Base-by-base conservation (phyloP, 2,329 filamentous ascomycete genomes). In the Tetracladium maxilliforme region DNA sequence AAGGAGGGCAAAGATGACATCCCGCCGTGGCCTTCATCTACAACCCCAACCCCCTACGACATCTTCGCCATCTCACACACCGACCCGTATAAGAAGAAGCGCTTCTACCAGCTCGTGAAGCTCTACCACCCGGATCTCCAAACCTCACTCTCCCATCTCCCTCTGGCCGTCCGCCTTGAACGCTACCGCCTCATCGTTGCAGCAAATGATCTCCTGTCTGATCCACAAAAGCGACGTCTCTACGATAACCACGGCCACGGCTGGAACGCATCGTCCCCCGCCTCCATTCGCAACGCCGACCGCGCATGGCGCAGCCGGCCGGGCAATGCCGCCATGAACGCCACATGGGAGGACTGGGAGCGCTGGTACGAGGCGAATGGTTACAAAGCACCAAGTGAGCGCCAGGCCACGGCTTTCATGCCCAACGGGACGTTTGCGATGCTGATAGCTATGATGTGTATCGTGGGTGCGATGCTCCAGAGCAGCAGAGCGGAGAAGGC, bases 341-440 rank as follows among this genome's bases (percentile, higher is more conserved):
- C 83, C 1, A 95, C 90, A 0, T 98, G 90, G 90, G 90, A 98
- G 47, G 90, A 98, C 47, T 94, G 86, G 86, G 82, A 93, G 54
- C 64, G 63, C 22, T 92, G 78, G 74, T 66, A 80, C 38, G 58
- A 70, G 17, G 48, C 58, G 42, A 48, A 59, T 24, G 55, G 59
- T 37, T 42, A 40, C 32, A 45, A 43, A 34, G n/a, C n/a, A n/a
- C n/a, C 40, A 48, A 41, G 47, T 47, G 34, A 54, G 51, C 33
- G 27, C 34, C 66, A 70, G 38, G 52, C 61, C 33, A 64, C 65
- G 0, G 38, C 73, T 26, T 79, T 72, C 49, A 72, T 87, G 52
- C 80, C 77, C 30, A 92, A 93, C 42, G 70, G 72, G 21, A 64
- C 72, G 9, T 95, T 95, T 43, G 67, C 76, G 6, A 57, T 68